phyloP scores from a whole-genome alignment of 768 basidiomycete species.

The Termitomyces sp. region DNA sequence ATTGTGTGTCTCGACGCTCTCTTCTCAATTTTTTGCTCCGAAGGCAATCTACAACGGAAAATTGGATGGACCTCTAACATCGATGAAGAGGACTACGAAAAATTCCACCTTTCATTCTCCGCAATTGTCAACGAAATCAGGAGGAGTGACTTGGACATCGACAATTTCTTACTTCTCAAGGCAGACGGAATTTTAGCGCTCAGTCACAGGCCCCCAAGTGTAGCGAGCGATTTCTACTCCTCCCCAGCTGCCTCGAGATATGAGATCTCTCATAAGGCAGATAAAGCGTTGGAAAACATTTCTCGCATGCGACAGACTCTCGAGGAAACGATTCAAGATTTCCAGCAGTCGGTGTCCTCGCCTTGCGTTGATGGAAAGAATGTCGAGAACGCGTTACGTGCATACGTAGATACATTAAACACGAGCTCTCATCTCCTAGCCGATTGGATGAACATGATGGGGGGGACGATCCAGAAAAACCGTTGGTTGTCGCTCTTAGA shows the following conservation, averaged over 20 bases:
- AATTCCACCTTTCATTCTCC: background rate
- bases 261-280: background rate
- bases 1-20: constrained; percentile 1
- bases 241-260: background rate
- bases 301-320: background rate
- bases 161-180: background rate
- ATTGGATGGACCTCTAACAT: background rate
- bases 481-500: constrained; percentile 1
- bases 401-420: background rate
- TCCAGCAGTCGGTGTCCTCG: background rate
- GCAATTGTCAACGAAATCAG: background rate
- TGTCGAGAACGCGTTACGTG: background rate
- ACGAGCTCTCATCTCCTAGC: background rate
- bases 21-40: background rate
- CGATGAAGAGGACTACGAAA: background rate
- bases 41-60: background rate
- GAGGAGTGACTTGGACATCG: background rate
- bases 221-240: background rate
- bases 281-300: background rate
- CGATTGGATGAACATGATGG: background rate
- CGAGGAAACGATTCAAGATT: background rate
- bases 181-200: background rate
- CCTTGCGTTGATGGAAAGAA: background rate
- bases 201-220: background rate
- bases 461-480: background rate